Conservation (phyloP, 768 basidiomycete genomes). For the Holtermanniella nyarrowii region DNA sequence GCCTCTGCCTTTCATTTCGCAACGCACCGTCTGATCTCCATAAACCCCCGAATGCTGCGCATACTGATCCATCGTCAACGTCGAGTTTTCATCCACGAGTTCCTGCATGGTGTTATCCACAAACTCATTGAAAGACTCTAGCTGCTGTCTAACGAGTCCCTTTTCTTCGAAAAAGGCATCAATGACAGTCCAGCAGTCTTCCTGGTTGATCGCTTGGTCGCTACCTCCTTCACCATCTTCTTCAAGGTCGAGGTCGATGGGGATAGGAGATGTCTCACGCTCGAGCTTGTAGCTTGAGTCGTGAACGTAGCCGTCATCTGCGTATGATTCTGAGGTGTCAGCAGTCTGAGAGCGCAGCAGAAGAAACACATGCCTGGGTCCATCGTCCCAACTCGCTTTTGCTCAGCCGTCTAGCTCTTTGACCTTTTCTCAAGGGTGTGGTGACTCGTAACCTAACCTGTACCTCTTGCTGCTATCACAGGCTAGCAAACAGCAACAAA, state of each 20-base stretch:
- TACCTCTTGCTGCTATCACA: no score
- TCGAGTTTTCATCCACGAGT: slow-evolving; percentile 90
- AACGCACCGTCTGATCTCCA: slow-evolving; percentile 42
- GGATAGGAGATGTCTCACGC: slow-evolving; percentile 4
- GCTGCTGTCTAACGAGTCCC: slow-evolving; percentile 92
- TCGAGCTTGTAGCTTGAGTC: slow-evolving; percentile 5
- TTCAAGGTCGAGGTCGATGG: slow-evolving; percentile 4
- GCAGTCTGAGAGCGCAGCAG: no score
- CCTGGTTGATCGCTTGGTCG: slow-evolving; percentile 20
- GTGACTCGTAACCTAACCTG: no score
- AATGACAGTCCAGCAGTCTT: slow-evolving; percentile 55
- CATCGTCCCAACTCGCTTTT: no score
- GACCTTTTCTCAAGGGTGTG: no score
- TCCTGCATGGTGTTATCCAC: slow-evolving; percentile 99
- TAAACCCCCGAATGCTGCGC: slow-evolving; percentile 89
- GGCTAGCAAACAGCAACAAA: no score
- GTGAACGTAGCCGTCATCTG: slow-evolving; percentile 17
- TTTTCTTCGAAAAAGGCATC: slow-evolving; percentile 94
- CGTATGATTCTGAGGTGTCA: slow-evolving; percentile 9
- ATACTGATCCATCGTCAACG: slow-evolving; percentile 89
- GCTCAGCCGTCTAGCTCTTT: no score
- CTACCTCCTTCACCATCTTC: slow-evolving; percentile 11
- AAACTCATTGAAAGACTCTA: slow-evolving; percentile 97
- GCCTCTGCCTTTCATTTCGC: not conserved
- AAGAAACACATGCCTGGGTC: no score